These are phyloP conservation scores for Cyberlindnera maclurae DNA, from an alignment of 805 yeast species.

Conservation along the genomic window DNA sequence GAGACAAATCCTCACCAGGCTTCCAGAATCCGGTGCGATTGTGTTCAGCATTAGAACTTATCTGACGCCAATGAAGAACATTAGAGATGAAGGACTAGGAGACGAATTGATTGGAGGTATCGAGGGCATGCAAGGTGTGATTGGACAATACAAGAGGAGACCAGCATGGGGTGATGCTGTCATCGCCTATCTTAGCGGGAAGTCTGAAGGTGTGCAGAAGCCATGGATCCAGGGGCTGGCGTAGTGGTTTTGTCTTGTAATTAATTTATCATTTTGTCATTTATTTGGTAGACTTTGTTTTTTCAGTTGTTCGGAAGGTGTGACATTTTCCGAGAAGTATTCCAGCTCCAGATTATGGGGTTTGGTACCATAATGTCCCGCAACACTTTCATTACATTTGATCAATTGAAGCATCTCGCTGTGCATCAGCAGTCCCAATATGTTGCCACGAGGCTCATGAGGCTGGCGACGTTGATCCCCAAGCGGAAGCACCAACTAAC, in stretches of 20 bases:
- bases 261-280: neutral
- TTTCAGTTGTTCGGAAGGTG: too few species aligned
- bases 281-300: too few species aligned
- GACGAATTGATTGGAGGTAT: constrained; percentile 58
- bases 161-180: constrained; percentile 69
- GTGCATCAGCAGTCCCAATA: neutral
- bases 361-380: neutral
- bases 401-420: neutral
- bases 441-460: neutral
- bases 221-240: constrained; percentile 14
- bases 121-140: constrained; percentile 49
- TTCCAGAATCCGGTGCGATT: constrained; percentile 41
- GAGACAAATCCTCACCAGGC: constrained; percentile 47
- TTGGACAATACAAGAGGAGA: constrained; percentile 56
- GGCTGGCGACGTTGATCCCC: neutral
- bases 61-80: constrained; percentile 41
- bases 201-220: constrained; percentile 28
- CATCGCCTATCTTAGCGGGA: constrained; percentile 31
- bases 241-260: neutral
- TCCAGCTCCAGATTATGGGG: too few species aligned
- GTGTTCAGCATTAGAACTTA: constrained; percentile 53
- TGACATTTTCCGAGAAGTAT: too few species aligned
- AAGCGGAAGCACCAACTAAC: constrained; percentile 1
- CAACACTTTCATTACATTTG: neutral
- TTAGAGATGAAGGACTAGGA: constrained; percentile 39